These are phyloP conservation scores for Dichotomopilus funicola DNA, from an alignment of 2,329 filamentous ascomycete genomes.

Conservation along the genomic window DNA sequence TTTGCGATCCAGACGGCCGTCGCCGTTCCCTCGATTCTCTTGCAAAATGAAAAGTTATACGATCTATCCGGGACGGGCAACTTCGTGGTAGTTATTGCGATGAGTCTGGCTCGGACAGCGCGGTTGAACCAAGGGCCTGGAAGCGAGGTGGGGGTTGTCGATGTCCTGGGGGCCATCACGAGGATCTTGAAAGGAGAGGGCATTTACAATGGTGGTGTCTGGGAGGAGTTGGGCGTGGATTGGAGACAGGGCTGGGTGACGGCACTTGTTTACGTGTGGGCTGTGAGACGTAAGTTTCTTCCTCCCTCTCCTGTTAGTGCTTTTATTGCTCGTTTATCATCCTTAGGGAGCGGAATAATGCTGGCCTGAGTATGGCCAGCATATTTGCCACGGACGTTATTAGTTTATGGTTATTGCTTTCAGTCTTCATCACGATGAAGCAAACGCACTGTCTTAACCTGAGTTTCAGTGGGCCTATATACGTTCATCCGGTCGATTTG, in stretches of 20 bases:
- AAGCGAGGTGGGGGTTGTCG: neutral
- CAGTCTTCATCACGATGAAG: no score
- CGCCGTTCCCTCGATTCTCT: neutral
- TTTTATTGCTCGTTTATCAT: no score
- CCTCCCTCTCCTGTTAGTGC: neutral
- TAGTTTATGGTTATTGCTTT: no score
- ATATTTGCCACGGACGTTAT: no score
- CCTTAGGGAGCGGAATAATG: no score
- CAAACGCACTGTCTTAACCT: neutral
- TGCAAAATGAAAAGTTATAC: neutral
- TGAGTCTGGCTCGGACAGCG: neutral
- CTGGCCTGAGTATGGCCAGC: no score
- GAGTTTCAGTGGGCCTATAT: slow-evolving; percentile 51
- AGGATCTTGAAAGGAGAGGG: neutral
- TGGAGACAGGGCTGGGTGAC: neutral
- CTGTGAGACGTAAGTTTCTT: neutral
- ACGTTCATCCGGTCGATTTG: slow-evolving; percentile 56
- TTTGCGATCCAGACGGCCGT: neutral
- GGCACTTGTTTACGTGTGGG: neutral
- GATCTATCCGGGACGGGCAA: neutral
- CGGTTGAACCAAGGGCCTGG: neutral
- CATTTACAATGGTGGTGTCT: neutral
- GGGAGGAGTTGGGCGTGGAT: neutral
- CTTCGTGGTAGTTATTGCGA: neutral
- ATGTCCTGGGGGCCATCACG: neutral